A percentile compares a stretch with the other conserved stretches of the same genome.
Evolutionary conservation across 2,329 filamentous ascomycete genomes (phyloP).

Genomic region (Sclerotinia minor): DNA sequence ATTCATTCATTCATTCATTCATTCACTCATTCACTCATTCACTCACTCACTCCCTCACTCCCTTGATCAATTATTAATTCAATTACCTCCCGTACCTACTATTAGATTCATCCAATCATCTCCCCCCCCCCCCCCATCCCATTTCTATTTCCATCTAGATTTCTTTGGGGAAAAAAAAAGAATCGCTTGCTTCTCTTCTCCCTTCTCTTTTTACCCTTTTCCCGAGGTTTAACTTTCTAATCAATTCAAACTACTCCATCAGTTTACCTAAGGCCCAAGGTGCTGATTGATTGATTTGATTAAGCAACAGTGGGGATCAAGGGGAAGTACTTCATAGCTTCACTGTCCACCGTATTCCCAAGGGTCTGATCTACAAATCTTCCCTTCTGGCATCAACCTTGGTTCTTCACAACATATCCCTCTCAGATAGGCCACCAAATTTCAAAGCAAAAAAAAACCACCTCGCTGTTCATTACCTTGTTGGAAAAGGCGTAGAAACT

Average conservation of each 20-base stretch:
- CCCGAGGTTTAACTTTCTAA: neutral
- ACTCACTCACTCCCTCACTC: neutral
- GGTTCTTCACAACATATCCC: neutral
- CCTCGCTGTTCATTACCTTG: neutral
- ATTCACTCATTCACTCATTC: too few species aligned
- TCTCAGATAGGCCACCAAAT: slow-evolving; percentile 7
- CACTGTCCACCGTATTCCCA: slow-evolving; percentile 18
- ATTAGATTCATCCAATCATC: too few species aligned
- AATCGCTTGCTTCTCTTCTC: neutral
- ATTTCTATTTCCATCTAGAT: neutral
- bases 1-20: too few species aligned
- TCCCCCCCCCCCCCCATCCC: neutral
- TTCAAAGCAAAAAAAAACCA: neutral
- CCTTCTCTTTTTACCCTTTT: neutral
- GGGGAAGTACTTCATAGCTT: slow-evolving; percentile 21
- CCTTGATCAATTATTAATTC: neutral
- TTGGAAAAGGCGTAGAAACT: neutral
- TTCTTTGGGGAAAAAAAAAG: neutral
- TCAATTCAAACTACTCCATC: neutral
- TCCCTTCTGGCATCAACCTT: slow-evolving; percentile 23
- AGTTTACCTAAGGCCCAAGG: neutral
- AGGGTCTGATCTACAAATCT: slow-evolving; percentile 24
- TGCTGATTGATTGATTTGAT: slow-evolving; percentile 11
- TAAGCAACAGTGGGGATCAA: slow-evolving; percentile 10
- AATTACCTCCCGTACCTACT: too few species aligned